Base-by-base conservation (phyloP, 2,329 filamentous ascomycete species). In the Phyllachora maydis region DNA sequence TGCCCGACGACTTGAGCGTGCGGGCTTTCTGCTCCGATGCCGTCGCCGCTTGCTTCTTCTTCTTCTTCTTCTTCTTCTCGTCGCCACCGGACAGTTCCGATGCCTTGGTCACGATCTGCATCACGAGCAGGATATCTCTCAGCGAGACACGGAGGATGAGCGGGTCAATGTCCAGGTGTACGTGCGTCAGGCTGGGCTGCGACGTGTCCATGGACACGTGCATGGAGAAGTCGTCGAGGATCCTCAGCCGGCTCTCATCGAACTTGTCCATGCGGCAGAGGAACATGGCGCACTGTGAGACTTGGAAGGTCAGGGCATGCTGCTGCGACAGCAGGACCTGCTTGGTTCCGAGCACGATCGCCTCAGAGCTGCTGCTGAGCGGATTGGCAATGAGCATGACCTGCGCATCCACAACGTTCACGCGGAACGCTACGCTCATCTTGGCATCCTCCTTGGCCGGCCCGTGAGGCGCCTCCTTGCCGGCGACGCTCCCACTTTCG, bases 231-330 rank as follows among this genome's bases (percentile, higher is more conserved):
- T 98, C 83, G 41, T 99, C 90, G 16, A 99, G 65, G 30, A 99
- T 92, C 11, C 88, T 71, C 22, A 98, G 59, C 18, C 81, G 69
- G 19, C 74, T 83, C 4, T 77, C 82, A 35, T 98, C 85, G 35
- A 95, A 95, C 32, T 72, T 78, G 46, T 99, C 90, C 88, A 99
- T 98, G 8, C 88, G 76, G 42, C 90, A 98, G 16, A 98, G 49
- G 45, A 93, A 99, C 88, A 99, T 98, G 35, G 88, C 88, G 25
- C 95, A 66, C 40, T 95, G 73, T 6, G 81, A 83, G 3, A 98
- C 69, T 41, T 98, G 85, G 40, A 99, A 63, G 1, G 88, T 93
- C 35, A 90, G 63, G 6, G 85, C 79, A 50, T 95, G 81, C 44
- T 98, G 90, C 37, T 91, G 77, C 2, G 85, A 91, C 8, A 95